Conservation (phyloP, 306 rosid genomes). For the Malus orientalis region DNA sequence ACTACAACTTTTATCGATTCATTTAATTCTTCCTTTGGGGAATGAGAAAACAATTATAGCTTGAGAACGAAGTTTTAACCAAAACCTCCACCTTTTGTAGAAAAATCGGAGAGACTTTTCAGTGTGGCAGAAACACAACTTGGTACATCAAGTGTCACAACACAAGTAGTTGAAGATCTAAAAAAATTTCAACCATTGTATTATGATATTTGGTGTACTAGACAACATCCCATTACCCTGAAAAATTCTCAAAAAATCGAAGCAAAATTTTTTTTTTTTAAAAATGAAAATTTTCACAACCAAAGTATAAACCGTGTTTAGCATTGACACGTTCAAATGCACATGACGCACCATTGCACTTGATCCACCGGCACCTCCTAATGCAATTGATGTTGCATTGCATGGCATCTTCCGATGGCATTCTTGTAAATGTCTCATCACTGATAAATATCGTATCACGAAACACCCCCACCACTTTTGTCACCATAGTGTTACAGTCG, state of each 20-base stretch:
- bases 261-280: neutral
- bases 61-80: neutral
- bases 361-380: neutral
- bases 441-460: neutral
- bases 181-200: too few species aligned
- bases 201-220: too few species aligned
- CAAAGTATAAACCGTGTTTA: neutral
- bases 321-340: slow-evolving; percentile 7
- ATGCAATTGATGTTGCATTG: neutral
- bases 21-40: neutral
- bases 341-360: neutral
- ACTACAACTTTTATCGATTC: neutral
- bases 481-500: too few species aligned
- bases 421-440: neutral
- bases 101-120: neutral
- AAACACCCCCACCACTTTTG: too few species aligned
- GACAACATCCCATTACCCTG: fast-evolving
- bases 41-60: neutral
- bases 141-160: too few species aligned
- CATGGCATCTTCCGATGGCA: neutral
- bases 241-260: too few species aligned
- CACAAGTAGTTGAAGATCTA: too few species aligned
- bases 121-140: fast-evolving
- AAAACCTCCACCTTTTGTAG: neutral
- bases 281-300: neutral